These are phyloP conservation scores for Trametes sanguinea DNA, from an alignment of 768 basidiomycete species.

Conservation along the genomic window DNA sequence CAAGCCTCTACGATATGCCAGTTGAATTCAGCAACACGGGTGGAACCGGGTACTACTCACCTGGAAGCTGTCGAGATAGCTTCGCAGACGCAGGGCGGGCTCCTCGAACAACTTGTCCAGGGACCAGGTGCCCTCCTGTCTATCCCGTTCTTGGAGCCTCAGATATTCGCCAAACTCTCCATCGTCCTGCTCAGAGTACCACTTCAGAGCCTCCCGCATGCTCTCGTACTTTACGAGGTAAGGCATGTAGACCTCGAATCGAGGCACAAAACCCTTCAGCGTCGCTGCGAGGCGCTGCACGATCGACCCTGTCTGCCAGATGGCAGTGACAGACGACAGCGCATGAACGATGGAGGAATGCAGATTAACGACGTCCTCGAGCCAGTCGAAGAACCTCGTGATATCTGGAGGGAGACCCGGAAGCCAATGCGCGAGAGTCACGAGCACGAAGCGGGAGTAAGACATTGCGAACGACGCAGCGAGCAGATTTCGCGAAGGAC, in stretches of 20 bases:
- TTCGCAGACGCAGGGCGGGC: conserved; percentile 70
- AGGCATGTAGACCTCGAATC: conserved; percentile 82
- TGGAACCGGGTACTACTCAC: conserved; percentile 44
- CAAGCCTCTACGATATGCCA: conserved; percentile 53
- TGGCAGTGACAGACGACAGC: conserved; percentile 38
- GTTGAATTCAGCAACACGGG: conserved; percentile 4
- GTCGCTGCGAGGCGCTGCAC: conserved; percentile 58
- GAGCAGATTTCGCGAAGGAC: conserved; percentile 64
- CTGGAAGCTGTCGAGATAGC: conserved; percentile 72
- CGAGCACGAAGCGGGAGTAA: conserved; percentile 75
- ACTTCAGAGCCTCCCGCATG: conserved; percentile 52
- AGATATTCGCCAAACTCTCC: conserved; percentile 85
- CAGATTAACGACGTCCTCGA: conserved; percentile 82
- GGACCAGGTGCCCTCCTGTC: conserved; percentile 61
- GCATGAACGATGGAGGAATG: conserved; percentile 64
- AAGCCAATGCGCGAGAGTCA: conserved; percentile 74
- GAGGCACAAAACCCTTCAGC: conserved; percentile 61
- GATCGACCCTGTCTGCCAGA: conserved; percentile 29
- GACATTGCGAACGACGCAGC: conserved; percentile 69
- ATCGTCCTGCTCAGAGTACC: conserved; percentile 41
- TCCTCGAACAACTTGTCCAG: conserved; percentile 71
- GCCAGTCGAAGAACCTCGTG: conserved; percentile 79
- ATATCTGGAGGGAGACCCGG: conserved; percentile 73
- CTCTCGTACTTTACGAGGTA: conserved; percentile 76
- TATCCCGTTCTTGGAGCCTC: conserved; percentile 57